Evolutionary conservation across 192 early-diverging fungal genomes (phyloP).

Genomic region (Entomortierella chlamydospora): DNA sequence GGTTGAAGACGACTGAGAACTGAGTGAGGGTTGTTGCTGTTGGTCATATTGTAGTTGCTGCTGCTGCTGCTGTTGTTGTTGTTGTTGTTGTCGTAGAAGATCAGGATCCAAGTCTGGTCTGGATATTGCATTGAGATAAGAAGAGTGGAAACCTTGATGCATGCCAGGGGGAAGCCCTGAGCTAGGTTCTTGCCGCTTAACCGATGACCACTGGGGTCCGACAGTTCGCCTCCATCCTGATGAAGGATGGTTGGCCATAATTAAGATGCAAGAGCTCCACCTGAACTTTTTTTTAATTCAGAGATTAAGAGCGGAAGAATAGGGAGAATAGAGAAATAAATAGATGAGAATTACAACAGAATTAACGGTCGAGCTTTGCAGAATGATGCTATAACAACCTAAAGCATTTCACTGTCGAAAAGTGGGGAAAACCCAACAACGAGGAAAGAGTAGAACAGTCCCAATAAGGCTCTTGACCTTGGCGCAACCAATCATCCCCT

Average conservation of each 20-base stretch:
- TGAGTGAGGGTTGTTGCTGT: background rate
- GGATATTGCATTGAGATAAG: constrained; percentile 41
- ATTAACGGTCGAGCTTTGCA: too few species aligned
- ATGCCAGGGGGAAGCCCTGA: constrained; percentile 9
- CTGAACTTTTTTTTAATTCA: background rate
- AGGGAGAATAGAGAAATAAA: background rate
- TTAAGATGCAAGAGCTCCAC: background rate
- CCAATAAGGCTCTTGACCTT: too few species aligned
- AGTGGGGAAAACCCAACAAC: too few species aligned
- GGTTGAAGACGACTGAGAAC: background rate
- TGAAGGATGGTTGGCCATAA: constrained; percentile 37
- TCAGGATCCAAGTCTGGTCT: constrained; percentile 20
- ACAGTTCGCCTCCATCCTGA: constrained; percentile 47
- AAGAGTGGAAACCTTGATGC: constrained; percentile 35
- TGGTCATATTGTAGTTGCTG: constrained; percentile 5
- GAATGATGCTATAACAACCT: too few species aligned
- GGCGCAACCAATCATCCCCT: too few species aligned
- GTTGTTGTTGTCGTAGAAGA: constrained; percentile 10
- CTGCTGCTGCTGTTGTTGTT: constrained; percentile 10
- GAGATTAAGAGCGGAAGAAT: too few species aligned
- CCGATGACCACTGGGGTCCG: constrained; percentile 47
- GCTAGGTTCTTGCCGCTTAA: constrained; percentile 17
- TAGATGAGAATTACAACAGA: too few species aligned
- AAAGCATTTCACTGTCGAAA: too few species aligned
- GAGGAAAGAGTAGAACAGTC: too few species aligned